These are phyloP conservation scores for Umbelopsis sp. DNA, from an alignment of 371 early-diverging fungal species.

Conservation along the genomic window DNA sequence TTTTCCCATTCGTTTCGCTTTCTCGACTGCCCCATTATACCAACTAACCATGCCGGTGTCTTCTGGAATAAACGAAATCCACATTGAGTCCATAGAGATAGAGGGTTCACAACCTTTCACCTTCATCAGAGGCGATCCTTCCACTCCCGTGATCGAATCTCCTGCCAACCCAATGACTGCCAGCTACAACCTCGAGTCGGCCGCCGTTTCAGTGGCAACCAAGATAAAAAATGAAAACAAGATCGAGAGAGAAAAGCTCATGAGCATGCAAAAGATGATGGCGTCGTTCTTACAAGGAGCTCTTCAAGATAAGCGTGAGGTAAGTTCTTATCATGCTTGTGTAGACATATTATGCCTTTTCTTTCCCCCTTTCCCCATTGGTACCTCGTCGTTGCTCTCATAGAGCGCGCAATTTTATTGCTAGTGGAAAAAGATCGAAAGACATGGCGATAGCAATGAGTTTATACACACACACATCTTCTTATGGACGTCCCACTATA, in stretches of 20 bases:
- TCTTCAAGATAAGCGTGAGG: constrained; percentile 50
- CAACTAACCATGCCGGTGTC: constrained; percentile 12
- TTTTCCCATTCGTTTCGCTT: neutral
- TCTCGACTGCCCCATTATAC: neutral
- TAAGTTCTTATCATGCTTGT: constrained; percentile 30
- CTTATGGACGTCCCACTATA: constrained; percentile 10
- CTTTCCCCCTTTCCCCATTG: constrained; percentile 15
- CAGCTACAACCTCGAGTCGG: constrained; percentile 36
- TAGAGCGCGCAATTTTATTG: constrained; percentile 7
- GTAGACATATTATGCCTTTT: constrained; percentile 23
- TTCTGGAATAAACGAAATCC: constrained; percentile 10
- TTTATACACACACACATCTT: neutral
- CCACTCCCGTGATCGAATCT: neutral
- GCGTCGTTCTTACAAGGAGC: constrained; percentile 45
- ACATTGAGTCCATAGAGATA: constrained; percentile 14
- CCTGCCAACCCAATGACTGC: neutral
- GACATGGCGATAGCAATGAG: constrained; percentile 17
- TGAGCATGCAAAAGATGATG: constrained; percentile 51
- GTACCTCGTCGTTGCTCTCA: constrained; percentile 17
- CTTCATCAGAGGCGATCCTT: constrained; percentile 2
- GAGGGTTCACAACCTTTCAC: constrained; percentile 14
- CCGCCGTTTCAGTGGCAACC: constrained; percentile 24
- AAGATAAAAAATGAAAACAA: constrained; percentile 31
- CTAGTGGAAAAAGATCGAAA: constrained; percentile 10
- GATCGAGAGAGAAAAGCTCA: constrained; percentile 32